Conservation (phyloP, 169 alveolate species). For the Cystoisospora suis region DNA sequence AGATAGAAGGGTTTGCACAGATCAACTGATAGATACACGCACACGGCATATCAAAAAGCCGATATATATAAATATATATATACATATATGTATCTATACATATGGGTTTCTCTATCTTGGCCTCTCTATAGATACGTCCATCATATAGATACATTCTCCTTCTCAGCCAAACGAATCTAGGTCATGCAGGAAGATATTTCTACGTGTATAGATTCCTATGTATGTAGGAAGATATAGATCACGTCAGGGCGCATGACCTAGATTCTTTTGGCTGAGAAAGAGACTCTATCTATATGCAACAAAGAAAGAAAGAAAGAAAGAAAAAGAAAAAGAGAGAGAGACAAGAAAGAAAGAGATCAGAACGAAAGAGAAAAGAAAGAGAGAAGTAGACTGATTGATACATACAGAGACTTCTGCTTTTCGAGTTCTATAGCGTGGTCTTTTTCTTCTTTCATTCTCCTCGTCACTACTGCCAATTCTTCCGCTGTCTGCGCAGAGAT, state of each 20-base stretch:
- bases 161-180: too few relatives aligned
- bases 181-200: too few relatives aligned
- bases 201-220: too few relatives aligned
- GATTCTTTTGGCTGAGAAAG: too few relatives aligned
- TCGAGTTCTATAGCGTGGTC: slow-evolving; percentile 9
- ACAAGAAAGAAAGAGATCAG: too few relatives aligned
- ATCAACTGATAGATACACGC: neutral
- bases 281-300: too few relatives aligned
- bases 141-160: neutral
- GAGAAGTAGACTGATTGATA: neutral
- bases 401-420: neutral
- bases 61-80: neutral
- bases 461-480: neutral
- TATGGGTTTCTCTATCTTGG: neutral
- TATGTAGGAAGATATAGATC: too few relatives aligned
- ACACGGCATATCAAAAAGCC: neutral
- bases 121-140: neutral
- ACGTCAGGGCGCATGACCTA: too few relatives aligned
- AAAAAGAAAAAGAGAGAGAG: too few relatives aligned
- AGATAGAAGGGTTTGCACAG: neutral
- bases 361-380: too few relatives aligned
- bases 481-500: neutral
- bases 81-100: neutral
- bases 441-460: neutral
- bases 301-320: too few relatives aligned